Conservation (phyloP, 1,139 yeast genomes). For the Protomyces inundatus region DNA sequence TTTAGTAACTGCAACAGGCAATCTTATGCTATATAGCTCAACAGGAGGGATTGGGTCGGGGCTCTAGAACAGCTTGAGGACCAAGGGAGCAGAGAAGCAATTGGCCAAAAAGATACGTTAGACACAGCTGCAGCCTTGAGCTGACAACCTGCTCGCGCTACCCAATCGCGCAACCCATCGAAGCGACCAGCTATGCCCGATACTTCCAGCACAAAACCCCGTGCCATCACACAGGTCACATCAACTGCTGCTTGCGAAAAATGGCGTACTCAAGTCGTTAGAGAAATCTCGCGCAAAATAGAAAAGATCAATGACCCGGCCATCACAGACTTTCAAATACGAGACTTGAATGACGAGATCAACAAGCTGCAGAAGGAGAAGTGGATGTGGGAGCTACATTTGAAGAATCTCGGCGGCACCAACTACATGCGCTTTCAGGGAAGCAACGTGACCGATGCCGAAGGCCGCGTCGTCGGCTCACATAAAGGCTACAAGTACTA, state of each 20-base stretch:
- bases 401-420: conserved; percentile 65
- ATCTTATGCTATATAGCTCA: too few relatives aligned
- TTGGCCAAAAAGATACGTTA: too few relatives aligned
- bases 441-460: conserved; percentile 31
- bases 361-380: conserved; percentile 65
- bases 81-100: too few relatives aligned
- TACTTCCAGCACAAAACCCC: conserved; percentile 57
- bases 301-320: conserved; percentile 61
- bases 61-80: too few relatives aligned
- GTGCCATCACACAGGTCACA: conserved; percentile 51
- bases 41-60: too few relatives aligned
- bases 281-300: conserved; percentile 59
- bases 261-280: conserved; percentile 62
- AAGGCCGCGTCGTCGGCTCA: conserved; percentile 37
- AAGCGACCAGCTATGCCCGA: too few relatives aligned
- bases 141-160: too few relatives aligned
- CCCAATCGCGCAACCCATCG: too few relatives aligned
- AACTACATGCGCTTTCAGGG: conserved; percentile 45
- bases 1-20: too few relatives aligned
- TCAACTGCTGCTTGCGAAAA: conserved; percentile 65
- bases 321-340: conserved; percentile 54
- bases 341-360: conserved; percentile 71
- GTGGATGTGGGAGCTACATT: conserved; percentile 71
- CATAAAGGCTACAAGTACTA: conserved; percentile 63
- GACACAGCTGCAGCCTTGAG: too few relatives aligned